Evolutionary conservation across 345 rosid species (phyloP), one percentile per base, ranked within the genome.

Genomic region (Fremontodendron californicum): DNA sequence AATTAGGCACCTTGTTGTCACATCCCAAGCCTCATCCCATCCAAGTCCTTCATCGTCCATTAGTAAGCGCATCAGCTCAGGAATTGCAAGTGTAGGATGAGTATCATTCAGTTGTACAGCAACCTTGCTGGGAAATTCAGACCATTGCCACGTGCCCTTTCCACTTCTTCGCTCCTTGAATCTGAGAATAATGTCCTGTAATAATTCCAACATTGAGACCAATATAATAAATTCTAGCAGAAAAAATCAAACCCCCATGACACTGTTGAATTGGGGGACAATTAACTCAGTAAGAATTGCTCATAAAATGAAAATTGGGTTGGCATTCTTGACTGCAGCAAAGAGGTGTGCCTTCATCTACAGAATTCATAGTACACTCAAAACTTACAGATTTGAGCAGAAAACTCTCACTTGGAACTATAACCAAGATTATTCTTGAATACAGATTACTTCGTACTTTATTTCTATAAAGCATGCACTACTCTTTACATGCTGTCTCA

Each of bases 11-110:
- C 83, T 90, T 42, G 91, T 82, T 35, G 92, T 93, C 64, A 95
- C 89, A 84, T 92, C 93, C 99, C 98, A 95, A 68, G 99, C 97
- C 77, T 93, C 99, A 67, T 95, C 99, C 99, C 99, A 95, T 51
- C 99, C 97, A 74, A 95, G 90, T 80, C 96, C 92, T 87, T 93
- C 93, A 2, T 84, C 90, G 82, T 95, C 99, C 94, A 95, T 88
- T 51, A 95, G 80, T 76, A 93, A 82, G 72, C 94, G 89, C 98
- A 95, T 92, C 81, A 95, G 87, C 89, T 95, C 99, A 33, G 99
- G 99, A 81, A 95, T 92, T 70, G 99, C 93, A 79, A 95, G 98
- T 45, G 98, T 95, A 33, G 98, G 99, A 85, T 95, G 99, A 76
- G 99, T 95, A 83, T 95, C 99, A 87, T 95, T 95, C 84, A 95